Evolutionary conservation across 2,329 filamentous ascomycete species (phyloP).

Genomic region (Capronia epimyces): DNA sequence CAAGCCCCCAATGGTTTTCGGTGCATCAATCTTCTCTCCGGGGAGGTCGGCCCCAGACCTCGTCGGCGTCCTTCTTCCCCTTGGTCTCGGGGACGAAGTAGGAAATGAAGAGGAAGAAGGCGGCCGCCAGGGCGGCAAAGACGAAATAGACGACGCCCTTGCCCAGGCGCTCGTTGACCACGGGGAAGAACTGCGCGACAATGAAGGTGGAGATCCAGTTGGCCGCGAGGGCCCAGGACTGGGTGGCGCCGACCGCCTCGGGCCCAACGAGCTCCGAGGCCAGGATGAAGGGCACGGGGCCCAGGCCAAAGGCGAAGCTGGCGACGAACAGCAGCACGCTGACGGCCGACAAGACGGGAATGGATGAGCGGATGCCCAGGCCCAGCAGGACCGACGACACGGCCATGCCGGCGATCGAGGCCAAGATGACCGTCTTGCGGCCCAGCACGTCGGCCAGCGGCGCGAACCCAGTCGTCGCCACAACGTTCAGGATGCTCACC

Average conservation of each 20-base stretch:
- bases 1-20: too few species aligned
- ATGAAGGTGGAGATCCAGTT: slow-evolving; percentile 90
- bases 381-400: slow-evolving; percentile 70
- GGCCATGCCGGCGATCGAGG: slow-evolving; percentile 81
- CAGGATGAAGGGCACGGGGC: slow-evolving; percentile 91
- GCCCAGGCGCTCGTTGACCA: slow-evolving; percentile 70
- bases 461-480: slow-evolving; percentile 74
- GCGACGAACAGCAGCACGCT: slow-evolving; percentile 80
- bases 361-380: slow-evolving; percentile 66
- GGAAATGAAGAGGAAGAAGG: slow-evolving; percentile 66
- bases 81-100: slow-evolving; percentile 79
- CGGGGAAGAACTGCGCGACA: slow-evolving; percentile 91
- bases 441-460: slow-evolving; percentile 77
- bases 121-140: slow-evolving; percentile 69
- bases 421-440: slow-evolving; percentile 75
- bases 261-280: slow-evolving; percentile 84
- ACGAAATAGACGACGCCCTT: slow-evolving; percentile 84
- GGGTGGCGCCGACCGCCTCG: slow-evolving; percentile 84
- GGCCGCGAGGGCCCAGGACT: slow-evolving; percentile 79
- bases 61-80: slow-evolving; percentile 74
- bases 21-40: slow-evolving; percentile 24
- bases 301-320: slow-evolving; percentile 83
- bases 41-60: slow-evolving; percentile 71
- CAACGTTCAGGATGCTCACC: slow-evolving; percentile 79
- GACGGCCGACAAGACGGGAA: slow-evolving; percentile 72